Evolutionary conservation across 345 rosid species (phyloP), one percentile per base, ranked within the genome.

Genomic region (Melaleuca quinquenervia): DNA sequence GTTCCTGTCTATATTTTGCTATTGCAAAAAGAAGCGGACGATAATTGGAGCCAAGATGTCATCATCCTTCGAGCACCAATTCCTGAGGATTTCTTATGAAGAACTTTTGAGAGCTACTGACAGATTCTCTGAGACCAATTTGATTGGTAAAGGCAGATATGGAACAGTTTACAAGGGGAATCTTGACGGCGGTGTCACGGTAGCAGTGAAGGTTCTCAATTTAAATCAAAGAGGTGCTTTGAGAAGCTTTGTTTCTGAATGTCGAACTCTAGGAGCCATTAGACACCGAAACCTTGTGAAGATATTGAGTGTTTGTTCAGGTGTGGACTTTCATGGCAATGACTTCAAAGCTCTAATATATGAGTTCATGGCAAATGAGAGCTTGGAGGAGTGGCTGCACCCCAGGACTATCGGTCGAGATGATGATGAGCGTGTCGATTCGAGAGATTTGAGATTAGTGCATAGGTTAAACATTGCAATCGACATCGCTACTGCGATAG

Each of bases 351-450:
- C 75, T 62, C 75, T 62, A 3, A 62, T 62, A 62, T 27, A 27
- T 3, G 75, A 62, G 21, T 62, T 62, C 75, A 62, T 62, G 75
- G 41, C 75, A 27, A 62, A 62, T 27, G 41, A 14, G 20, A 62
- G 75, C 75, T 27, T 62, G 21, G 75, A 29, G 75, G 41, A 62
- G 75, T 62, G 75, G 75, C 5, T 62, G 11, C 75, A 62, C 75
- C 75, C 2, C 0, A 0, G 21, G 0, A 29, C 75, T 1, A 62
- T 14, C 1, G 75, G 41, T 14, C 41, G 0, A 62, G 21, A 62
- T 7, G 41, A 62, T 7, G 41, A 27, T 14, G 41, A 62, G 21
- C 5, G 1, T 3, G 18, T 2, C 1, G 2, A 62, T 27, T 62
- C 21, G 0, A 62, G 41, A 62, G 14, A 29, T 62, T 3, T 62